Base-by-base conservation (phyloP, 345 rosid genomes). In the Acer negundo region DNA sequence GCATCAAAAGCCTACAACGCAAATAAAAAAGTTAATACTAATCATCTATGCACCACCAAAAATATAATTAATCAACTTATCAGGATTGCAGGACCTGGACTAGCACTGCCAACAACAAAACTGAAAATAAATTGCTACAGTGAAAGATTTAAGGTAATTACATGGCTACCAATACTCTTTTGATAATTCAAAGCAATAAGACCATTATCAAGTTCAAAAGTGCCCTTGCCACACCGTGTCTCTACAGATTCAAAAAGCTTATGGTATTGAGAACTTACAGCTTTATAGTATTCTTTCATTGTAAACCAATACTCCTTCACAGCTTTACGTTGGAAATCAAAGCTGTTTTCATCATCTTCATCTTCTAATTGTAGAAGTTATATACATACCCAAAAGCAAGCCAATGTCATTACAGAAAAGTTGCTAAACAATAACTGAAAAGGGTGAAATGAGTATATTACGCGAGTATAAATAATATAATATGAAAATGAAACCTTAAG, bases 221-320 rank as follows among this genome's bases (percentile, higher is more conserved):
- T 42, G 1, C 11, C 46, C 58, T 69, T 69, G 59, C n/a, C 12
- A 16, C 46, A 55, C 4, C 24, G 28, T 40, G 46, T 42, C 46
- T 42, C 9, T 42, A 42, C 46, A 40, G 44, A 40, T 40, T 40
- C 44, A 42, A 42, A 42, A 42, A 42, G 46, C 9, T 42, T 42
- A 42, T 42, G 46, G 47, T 44, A 65, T 62, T 6, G 13, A 75
- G 59, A 76, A 75, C 88, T 79, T 85, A 92, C 97, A 83, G 90
- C 89, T 85, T 85, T 85, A 56, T 82, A 89, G 80, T 89, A 90
- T 80, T 89, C 91, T 81, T 75, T 90, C 94, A 86, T 85, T 77
- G 81, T 84, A 63, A 62, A 31, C 85, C 89, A 86, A 80, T 84
- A 75, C 79, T 92, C 97, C 76, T 70, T 83, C 71, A 82, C 90